Evolutionary conservation across 805 yeast species (phyloP).

Genomic region (Ogataea paradorogensis): DNA sequence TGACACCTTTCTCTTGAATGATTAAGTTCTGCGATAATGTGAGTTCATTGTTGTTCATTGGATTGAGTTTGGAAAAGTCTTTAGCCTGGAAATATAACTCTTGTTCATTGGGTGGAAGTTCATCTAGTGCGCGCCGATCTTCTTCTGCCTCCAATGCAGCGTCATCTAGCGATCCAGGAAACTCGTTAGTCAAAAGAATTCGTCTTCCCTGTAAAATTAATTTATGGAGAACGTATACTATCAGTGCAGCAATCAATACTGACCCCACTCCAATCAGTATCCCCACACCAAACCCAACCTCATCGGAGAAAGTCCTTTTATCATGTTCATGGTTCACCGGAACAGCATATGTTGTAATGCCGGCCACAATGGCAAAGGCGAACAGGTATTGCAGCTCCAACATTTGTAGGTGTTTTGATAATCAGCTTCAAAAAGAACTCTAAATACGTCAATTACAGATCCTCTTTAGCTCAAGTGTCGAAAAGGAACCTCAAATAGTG

Average conservation of each 20-base stretch:
- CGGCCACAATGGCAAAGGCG: not conserved
- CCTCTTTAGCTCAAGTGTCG: not conserved
- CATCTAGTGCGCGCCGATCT: slow-evolving; percentile 53
- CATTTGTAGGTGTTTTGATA: not conserved
- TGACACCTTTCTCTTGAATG: slow-evolving; percentile 83
- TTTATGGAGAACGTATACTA: slow-evolving; percentile 16
- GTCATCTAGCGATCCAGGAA: slow-evolving; percentile 63
- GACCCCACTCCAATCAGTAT: slow-evolving; percentile 24
- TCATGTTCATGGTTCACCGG: not conserved
- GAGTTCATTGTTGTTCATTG: slow-evolving; percentile 33
- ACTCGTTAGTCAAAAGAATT: slow-evolving; percentile 32
- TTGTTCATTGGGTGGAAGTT: slow-evolving; percentile 65
- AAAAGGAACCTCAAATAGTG: not conserved
- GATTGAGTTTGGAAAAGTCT: slow-evolving; percentile 44
- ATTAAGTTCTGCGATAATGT: slow-evolving; percentile 55
- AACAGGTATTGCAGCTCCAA: not conserved
- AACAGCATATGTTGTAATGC: not conserved
- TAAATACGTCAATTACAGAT: not conserved
- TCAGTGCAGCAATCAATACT: slow-evolving; percentile 15
- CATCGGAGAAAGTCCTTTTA: not conserved
- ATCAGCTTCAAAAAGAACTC: not conserved
- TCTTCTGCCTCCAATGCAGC: slow-evolving; percentile 59
- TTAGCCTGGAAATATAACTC: slow-evolving; percentile 66
- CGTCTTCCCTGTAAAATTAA: slow-evolving; percentile 14
- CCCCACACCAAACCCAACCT: slow-evolving; percentile 19